Conservation (phyloP, 768 basidiomycete genomes). For the Tulasnella sp. region DNA sequence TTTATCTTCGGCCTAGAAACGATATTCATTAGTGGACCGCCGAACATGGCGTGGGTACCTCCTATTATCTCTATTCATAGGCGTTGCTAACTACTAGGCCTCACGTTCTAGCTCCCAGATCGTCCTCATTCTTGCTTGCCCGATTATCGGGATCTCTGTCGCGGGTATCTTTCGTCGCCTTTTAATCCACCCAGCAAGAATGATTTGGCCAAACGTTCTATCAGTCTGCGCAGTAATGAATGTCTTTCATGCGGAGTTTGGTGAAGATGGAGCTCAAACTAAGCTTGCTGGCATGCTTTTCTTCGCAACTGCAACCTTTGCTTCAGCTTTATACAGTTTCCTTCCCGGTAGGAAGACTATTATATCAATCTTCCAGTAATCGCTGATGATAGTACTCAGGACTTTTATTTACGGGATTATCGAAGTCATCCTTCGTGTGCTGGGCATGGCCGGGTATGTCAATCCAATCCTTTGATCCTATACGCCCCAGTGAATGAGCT, state of each 20-base stretch:
- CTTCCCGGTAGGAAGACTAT: conserved; percentile 57
- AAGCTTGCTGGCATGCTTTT: conserved; percentile 69
- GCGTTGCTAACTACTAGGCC: too few species aligned
- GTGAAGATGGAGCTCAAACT: conserved; percentile 22
- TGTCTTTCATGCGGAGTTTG: conserved; percentile 92
- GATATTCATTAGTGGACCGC: conserved; percentile 54
- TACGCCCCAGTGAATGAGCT: neutral
- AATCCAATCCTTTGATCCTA: too few species aligned
- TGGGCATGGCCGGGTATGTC: conserved; percentile 52
- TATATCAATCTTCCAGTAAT: neutral
- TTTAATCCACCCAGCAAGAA: neutral
- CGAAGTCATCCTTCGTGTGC: conserved; percentile 81
- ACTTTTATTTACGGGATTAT: conserved; percentile 80
- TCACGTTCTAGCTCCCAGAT: neutral
- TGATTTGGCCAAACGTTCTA: conserved; percentile 66
- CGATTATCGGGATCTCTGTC: neutral
- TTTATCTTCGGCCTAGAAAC: conserved; percentile 73
- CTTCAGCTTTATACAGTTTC: conserved; percentile 76
- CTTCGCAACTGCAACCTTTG: conserved; percentile 53
- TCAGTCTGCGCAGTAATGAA: conserved; percentile 91
- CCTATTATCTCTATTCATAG: too few species aligned
- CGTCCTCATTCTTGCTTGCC: neutral
- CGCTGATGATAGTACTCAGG: conserved; percentile 36
- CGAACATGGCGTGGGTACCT: too few species aligned
- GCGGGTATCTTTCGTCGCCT: conserved; percentile 26